Base-by-base conservation (phyloP, 805 yeast species). In the Isabelozyma pseudorhagii region DNA sequence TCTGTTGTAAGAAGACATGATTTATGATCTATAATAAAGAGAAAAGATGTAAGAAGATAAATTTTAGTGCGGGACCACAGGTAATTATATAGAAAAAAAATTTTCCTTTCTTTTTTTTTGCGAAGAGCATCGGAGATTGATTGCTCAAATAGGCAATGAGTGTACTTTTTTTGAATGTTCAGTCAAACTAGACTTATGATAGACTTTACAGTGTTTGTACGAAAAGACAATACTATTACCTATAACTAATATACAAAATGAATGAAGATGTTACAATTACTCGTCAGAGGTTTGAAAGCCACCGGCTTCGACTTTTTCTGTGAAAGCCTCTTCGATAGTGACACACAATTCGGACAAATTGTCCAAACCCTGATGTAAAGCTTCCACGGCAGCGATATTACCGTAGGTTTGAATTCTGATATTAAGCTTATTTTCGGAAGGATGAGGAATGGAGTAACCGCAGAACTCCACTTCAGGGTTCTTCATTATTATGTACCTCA, bases 401-500 rank as follows among this genome's bases (percentile, higher is more conserved):
- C 87, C 97, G 63, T 91, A 92, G 0, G 99, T 94, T 73, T 94
- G 99, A 54, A 94, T 90, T 72, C 99, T 83, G 50, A 94, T 67
- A 71, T 94, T 90, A 70, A 94, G 75, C 58, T 87, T 86, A 52
- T 89, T 78, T 71, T 94, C 99, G 36, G 97, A 89, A 15, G 99
- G 99, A 70, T 94, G 99, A 9, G 99, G 99, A 57, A 94, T 94
- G 42, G 97, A 90, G 72, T 94, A 94, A 49, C 99, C 99, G 65
- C 98, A 93, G 68, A 94, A 94, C 65, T 94, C 99, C 25, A 94
- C 99, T 56, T 91, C 96, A 38, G 97, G 97, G 60, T 94, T 94
- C 72, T 93, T 92, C 96, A 94, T 91, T 59, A 94, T 90, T 66
- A 93, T 84, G 69, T 91, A 92, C 66, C 97, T 84, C 47, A 94